Evolutionary conservation across 768 basidiomycete species (phyloP).

Genomic region (Grammothele lineata): DNA sequence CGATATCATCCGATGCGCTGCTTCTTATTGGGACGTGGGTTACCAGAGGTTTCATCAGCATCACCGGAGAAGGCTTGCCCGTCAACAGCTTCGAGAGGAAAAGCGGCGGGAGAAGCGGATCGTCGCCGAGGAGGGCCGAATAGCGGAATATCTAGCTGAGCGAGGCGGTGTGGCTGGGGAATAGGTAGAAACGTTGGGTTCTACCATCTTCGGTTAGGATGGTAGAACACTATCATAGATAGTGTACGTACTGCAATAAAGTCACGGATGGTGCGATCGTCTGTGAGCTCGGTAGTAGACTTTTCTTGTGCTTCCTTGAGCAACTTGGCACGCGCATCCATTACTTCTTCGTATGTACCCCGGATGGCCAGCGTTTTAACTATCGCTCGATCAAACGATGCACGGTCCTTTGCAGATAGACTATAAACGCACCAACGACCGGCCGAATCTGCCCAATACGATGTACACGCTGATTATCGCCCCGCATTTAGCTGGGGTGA

Average conservation of each 20-base stretch:
- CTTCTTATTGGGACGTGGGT: too few relatives aligned
- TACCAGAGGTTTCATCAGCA: too few relatives aligned
- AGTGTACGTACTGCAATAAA: conserved; percentile 79
- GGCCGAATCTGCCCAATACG: conserved; percentile 80
- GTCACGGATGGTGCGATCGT: conserved; percentile 73
- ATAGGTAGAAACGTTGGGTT: conserved; percentile 32
- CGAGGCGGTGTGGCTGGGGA: background rate
- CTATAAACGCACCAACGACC: conserved; percentile 59
- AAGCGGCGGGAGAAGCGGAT: too few relatives aligned
- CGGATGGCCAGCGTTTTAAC: conserved; percentile 81
- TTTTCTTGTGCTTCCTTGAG: conserved; percentile 29
- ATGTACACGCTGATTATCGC: conserved; percentile 70
- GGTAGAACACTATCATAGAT: too few relatives aligned
- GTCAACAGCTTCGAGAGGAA: too few relatives aligned
- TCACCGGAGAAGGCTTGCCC: too few relatives aligned
- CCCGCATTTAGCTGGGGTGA: background rate
- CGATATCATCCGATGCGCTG: too few relatives aligned
- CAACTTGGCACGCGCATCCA: conserved; percentile 57
- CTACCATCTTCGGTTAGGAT: too few relatives aligned
- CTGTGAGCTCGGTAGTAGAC: conserved; percentile 47
- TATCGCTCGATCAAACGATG: conserved; percentile 30
- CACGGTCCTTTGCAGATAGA: background rate
- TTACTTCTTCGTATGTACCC: conserved; percentile 74
- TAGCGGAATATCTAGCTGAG: conserved; percentile 21
- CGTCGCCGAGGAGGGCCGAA: too few relatives aligned